phyloP scores from a whole-genome alignment of 129 eudicot genomes.

The Scalesia atractyloides region DNA sequence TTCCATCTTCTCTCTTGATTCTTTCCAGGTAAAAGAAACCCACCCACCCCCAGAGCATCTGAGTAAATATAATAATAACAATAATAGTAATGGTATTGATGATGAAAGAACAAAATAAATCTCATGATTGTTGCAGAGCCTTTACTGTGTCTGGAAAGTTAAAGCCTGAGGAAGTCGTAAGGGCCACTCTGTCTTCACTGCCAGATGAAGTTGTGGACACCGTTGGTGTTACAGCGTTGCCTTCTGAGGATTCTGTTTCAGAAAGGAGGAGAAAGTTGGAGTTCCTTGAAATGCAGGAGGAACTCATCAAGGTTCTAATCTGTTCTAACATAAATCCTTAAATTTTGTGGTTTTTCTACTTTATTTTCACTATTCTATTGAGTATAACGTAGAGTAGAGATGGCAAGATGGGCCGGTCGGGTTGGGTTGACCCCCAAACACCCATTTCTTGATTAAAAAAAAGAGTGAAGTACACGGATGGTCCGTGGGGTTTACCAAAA shows the following conservation, averaged over 20 bases:
- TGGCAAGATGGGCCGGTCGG: neutral
- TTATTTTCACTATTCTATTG: neutral
- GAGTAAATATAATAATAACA: neutral
- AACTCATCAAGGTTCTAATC: slow-evolving; percentile 80
- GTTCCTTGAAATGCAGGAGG: slow-evolving; percentile 97
- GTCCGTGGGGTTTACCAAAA: too few species aligned
- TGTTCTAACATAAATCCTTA: neutral
- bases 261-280: slow-evolving; percentile 94
- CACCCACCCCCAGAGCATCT: neutral
- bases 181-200: slow-evolving; percentile 86
- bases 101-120: neutral
- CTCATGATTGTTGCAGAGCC: slow-evolving; percentile 52
- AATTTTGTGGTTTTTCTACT: slow-evolving; percentile 1
- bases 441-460: neutral
- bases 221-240: slow-evolving; percentile 76
- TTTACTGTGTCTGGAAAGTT: slow-evolving; percentile 84
- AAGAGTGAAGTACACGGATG: too few species aligned
- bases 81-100: neutral
- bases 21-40: slow-evolving; percentile 71
- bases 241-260: slow-evolving; percentile 92
- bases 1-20: slow-evolving; percentile 93
- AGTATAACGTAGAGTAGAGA: neutral
- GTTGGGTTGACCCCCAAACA: neutral
- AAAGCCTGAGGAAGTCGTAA: slow-evolving; percentile 91
- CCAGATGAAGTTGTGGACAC: slow-evolving; percentile 99